A percentile compares a stretch with the other conserved stretches of the same genome.
phyloP scores from a whole-genome alignment of 1,139 yeast species.

The Casaregolazyma suthepensis region DNA sequence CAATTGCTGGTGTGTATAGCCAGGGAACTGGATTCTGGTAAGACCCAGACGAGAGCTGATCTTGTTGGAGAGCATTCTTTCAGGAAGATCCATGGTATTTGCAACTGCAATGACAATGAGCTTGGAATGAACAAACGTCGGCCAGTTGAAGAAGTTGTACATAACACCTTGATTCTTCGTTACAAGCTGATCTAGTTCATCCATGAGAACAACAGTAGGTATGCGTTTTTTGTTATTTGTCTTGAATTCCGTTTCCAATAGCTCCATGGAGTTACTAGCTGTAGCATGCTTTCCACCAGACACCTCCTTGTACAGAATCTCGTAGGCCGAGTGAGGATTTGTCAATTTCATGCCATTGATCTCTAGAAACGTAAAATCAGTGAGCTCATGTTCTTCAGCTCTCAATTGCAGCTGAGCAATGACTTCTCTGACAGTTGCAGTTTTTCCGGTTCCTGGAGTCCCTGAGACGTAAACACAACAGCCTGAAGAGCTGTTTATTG shows the following conservation, averaged over 20 bases:
- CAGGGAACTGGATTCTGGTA: slow-evolving; percentile 79
- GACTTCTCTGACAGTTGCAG: slow-evolving; percentile 88
- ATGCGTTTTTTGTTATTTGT: slow-evolving; percentile 32
- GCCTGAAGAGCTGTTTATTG: slow-evolving; percentile 68
- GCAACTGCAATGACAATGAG: slow-evolving; percentile 90
- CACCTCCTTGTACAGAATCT: slow-evolving; percentile 69
- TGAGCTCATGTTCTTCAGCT: slow-evolving; percentile 41
- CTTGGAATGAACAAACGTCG: slow-evolving; percentile 72
- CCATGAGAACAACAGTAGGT: slow-evolving; percentile 75
- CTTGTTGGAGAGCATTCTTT: slow-evolving; percentile 77
- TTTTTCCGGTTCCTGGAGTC: slow-evolving; percentile 97
- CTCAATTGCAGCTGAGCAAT: slow-evolving; percentile 52
- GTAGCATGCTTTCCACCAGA: slow-evolving; percentile 53
- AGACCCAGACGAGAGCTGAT: slow-evolving; percentile 88
- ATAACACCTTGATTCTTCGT: slow-evolving; percentile 80
- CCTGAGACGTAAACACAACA: slow-evolving; percentile 90
- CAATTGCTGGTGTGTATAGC: slow-evolving; percentile 77
- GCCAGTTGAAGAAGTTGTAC: slow-evolving; percentile 98
- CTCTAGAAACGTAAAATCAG: slow-evolving; percentile 68
- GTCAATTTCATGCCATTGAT: slow-evolving; percentile 85
- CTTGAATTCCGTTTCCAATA: slow-evolving; percentile 50
- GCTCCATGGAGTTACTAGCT: slow-evolving; percentile 54
- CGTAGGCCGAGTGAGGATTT: slow-evolving; percentile 83
- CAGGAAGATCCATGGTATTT: slow-evolving; percentile 96
- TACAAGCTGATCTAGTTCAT: slow-evolving; percentile 89